Percentiles rank a stretch among this genome's conserved stretches.
Evolutionary conservation across 768 basidiomycete genomes (phyloP).

Genomic region (Russula griseocarnosa): DNA sequence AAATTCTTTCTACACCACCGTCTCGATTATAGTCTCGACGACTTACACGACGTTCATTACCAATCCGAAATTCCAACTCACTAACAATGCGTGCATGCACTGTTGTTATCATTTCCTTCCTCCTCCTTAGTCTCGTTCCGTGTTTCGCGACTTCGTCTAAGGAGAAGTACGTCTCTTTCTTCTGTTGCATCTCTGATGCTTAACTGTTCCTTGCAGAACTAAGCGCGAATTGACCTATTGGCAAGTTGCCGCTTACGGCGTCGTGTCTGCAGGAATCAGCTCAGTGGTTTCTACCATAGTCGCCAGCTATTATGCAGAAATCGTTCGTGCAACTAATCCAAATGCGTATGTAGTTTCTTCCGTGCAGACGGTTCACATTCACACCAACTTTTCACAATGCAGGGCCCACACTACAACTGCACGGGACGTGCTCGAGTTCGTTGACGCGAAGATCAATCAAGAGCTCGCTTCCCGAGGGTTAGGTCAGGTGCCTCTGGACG

Average conservation of each 20-base stretch:
- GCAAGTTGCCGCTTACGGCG: neutral
- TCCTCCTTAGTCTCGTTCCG: neutral
- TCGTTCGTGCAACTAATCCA: neutral
- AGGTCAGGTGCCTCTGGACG: neutral
- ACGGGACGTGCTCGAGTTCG: neutral
- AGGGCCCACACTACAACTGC: neutral
- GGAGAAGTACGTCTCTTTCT: neutral
- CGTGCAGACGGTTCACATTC: neutral
- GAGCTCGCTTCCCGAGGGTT: constrained; percentile 5
- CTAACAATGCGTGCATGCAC: neutral
- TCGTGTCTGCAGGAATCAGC: neutral
- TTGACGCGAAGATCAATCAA: neutral
- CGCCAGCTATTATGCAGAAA: neutral
- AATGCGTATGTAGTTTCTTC: neutral
- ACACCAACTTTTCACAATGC: neutral
- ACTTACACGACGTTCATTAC: neutral
- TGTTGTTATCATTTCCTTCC: neutral
- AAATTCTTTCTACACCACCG: neutral
- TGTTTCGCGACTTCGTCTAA: neutral
- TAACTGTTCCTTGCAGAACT: neutral
- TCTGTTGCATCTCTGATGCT: neutral
- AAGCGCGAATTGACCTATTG: neutral
- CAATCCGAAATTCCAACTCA: neutral
- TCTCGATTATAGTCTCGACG: neutral
- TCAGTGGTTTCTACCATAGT: neutral